Evolutionary conservation across 352 stramenopile species (phyloP).

Genomic region (Albugo laibachii): DNA sequence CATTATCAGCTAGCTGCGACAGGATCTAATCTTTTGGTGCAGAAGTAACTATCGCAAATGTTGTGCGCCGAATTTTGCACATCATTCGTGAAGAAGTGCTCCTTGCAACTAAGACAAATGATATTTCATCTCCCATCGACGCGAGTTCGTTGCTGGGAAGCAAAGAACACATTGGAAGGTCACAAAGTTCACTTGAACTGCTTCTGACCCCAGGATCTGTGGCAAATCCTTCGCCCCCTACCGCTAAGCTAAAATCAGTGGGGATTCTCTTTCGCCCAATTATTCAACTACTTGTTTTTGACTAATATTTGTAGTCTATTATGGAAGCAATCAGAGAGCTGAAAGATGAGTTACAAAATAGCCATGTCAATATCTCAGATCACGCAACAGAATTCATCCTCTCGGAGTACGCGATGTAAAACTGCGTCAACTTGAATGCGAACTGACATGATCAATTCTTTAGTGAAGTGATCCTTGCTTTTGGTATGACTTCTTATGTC

Average conservation of each 20-base stretch:
- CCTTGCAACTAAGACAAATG: constrained; percentile 36
- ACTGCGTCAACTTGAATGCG: neutral
- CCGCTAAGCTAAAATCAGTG: constrained; percentile 63
- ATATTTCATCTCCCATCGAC: neutral
- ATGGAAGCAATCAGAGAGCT: constrained; percentile 92
- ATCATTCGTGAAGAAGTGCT: constrained; percentile 77
- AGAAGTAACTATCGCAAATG: constrained; percentile 79
- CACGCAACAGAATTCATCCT: constrained; percentile 94
- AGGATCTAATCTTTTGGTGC: neutral
- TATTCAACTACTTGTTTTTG: neutral
- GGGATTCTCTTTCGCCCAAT: neutral
- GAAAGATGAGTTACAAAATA: constrained; percentile 88
- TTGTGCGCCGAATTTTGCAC: constrained; percentile 76
- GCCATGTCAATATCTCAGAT: constrained; percentile 92
- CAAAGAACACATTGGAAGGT: neutral
- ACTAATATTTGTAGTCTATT: constrained; percentile 42
- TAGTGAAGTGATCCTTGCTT: constrained; percentile 92
- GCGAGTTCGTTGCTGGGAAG: neutral
- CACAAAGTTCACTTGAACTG: constrained; percentile 53
- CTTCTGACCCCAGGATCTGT: constrained; percentile 66
- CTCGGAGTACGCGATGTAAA: constrained; percentile 51
- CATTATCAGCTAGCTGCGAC: neutral
- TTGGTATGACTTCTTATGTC: constrained; percentile 82
- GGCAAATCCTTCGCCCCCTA: constrained; percentile 63
- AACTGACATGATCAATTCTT: neutral